Evolutionary conservation across 164 flowering plant genomes (phyloP).

Genomic region (Aristolochia californica): DNA sequence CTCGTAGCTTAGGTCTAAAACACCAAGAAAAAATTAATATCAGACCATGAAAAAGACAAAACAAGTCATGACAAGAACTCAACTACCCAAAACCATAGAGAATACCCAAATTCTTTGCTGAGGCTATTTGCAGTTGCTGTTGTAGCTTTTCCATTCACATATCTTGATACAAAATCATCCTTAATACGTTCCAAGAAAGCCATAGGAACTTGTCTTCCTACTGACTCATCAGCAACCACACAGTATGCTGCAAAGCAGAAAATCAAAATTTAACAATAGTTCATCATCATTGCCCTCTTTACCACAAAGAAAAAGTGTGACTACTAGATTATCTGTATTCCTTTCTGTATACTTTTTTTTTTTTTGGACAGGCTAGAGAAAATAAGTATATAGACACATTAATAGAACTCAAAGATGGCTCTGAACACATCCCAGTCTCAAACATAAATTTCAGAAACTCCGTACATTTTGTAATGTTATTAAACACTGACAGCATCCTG

Average conservation of each 20-base stretch:
- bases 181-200: conserved; percentile 22
- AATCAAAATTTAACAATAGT: not conserved
- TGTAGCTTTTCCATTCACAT: conserved; percentile 22
- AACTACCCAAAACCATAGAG: not conserved
- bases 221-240: conserved; percentile 18
- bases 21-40: not conserved
- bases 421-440: too few relatives aligned
- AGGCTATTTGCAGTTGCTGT: conserved; percentile 17
- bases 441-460: too few relatives aligned
- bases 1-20: conserved; percentile 15
- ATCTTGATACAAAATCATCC: conserved; percentile 18
- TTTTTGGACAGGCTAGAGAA: too few relatives aligned
- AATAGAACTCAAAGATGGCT: not conserved
- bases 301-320: too few relatives aligned
- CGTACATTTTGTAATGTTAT: too few relatives aligned
- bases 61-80: not conserved
- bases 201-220: conserved; percentile 17
- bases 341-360: too few relatives aligned
- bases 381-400: too few relatives aligned
- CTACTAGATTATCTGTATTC: too few relatives aligned
- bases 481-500: too few relatives aligned
- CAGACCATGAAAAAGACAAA: not conserved
- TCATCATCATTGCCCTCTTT: not conserved
- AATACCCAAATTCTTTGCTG: conserved; percentile 20
- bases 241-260: conserved; percentile 13